Evolutionary conservation across 2,329 filamentous ascomycete species (phyloP), one percentile per base, ranked within the genome.

Genomic region (Aspergillus unguis): DNA sequence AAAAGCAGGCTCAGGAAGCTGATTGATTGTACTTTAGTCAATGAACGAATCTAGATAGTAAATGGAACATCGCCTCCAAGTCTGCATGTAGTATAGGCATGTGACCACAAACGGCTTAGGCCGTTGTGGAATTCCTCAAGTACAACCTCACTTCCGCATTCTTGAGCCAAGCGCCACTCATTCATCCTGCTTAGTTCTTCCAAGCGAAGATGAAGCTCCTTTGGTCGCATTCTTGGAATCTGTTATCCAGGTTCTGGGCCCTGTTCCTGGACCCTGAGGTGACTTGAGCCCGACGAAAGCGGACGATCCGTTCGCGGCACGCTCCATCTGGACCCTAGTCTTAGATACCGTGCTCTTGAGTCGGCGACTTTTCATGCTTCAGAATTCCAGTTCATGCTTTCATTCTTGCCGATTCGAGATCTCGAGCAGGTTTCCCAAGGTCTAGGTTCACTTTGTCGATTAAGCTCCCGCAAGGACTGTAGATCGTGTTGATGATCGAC

Each of bases 301-400:
- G 49, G 48, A 25, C 17, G 11, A 44, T 23, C 48, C 48, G 49
- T 51, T 51, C 49, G 28, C 49, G 49, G 49, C 41, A 51, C 32
- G 48, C 41, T 44, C 33, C 37, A n/a, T 44, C 42, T 3, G 23
- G 28, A 28, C 27, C 43, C 31, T 23, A 32, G 33, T 26, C 8
- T 28, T 28, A 25, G 41, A 40, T 11, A 17, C 17, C 17, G 17
- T 17, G 7, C 29, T 1, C n/a, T 27, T 11, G 10, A n/a, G 26
- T 9, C 35, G 33, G 33, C 26, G 9, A 32, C 27, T 40, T 31
- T 45, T 50, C 41, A 32, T 31, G 17, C 33, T 40, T 44, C 46
- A 42, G 17, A 17, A 17, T 17, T 17, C 17, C 17, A 40, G 25
- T 8, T 5, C 25, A 27, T 25, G 7, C 17, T 23, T 36, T 25